Base-by-base conservation (phyloP, 306 rosid genomes). In the Prunus mume region DNA sequence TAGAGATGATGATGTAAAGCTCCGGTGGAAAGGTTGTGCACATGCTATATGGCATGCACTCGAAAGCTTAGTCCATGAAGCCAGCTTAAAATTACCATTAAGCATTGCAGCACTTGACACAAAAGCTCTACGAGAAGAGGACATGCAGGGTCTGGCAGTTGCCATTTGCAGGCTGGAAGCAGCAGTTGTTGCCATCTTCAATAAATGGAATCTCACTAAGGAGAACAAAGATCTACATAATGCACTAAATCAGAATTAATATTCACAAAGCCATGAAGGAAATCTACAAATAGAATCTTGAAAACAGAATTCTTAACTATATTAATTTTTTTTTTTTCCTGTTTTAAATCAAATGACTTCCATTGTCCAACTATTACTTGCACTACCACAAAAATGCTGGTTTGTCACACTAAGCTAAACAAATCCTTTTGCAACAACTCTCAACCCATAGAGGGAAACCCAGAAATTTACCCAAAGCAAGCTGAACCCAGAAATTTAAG, bases 111-210 rank as follows among this genome's bases (percentile, higher is more conserved):
- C 77, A 55, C 83, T 69, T 15, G 82, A 64, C 76, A 73, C 72
- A 62, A 78, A 68, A 68, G 68, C 65, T 76, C 83, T 84, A 51
- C 69, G 84, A 71, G 93, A 86, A 46, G 91, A 82, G 34, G 79
- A 78, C 85, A 87, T 58, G 61, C 63, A 58, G 61, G 91, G 87
- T 76, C 85, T 85, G 22, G 84, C 83, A 62, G 92, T 79, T 17
- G 90, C 93, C 71, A 89, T 80, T 45, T 90, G 91, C 78, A 91
- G 84, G 86, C 86, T 80, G 41, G 97, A 85, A 78, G 87, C 79
- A 34, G 94, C 85, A n/a, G 88, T 78, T 49, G 97, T 75, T 69
- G 90, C 89, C 97, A 91, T 93, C 79, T 79, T 56, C 69, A 74
- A 64, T 78, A 80, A 83, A 41, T 68, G 76, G 74, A 68, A 75